A percentile compares a stretch with the other conserved stretches of the same genome.
Evolutionary conservation across 441 rosid species (phyloP).

Genomic region (Breynia disticha): DNA sequence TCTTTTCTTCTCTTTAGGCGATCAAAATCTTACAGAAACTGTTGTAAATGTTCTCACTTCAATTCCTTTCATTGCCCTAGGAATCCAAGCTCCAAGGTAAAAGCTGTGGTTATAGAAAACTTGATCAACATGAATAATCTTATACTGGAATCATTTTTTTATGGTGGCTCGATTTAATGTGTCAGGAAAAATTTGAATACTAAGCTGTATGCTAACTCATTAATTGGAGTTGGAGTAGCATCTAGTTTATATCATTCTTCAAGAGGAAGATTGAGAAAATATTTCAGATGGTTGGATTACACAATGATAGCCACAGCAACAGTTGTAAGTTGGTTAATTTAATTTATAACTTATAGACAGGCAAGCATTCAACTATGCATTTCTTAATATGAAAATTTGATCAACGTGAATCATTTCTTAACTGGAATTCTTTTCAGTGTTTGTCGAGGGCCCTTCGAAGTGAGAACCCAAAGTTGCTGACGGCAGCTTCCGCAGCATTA

Average conservation of each 20-base stretch:
- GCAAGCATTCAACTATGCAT: too few species aligned
- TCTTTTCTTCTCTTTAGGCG: constrained; percentile 41
- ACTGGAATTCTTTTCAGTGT: constrained; percentile 42
- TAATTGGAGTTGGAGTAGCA: constrained; percentile 88
- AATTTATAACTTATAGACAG: too few species aligned
- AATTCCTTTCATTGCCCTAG: constrained; percentile 80
- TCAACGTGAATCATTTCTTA: too few species aligned
- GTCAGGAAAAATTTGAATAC: constrained; percentile 62
- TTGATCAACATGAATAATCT: constrained; percentile 3
- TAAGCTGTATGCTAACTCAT: constrained; percentile 81
- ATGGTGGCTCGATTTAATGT: constrained; percentile 5
- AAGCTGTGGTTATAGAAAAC: constrained; percentile 4
- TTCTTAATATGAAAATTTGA: too few species aligned
- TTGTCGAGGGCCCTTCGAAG: constrained; percentile 72
- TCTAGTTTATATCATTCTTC: constrained; percentile 89
- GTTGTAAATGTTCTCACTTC: constrained; percentile 85
- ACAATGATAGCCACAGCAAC: constrained; percentile 91
- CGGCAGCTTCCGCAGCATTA: constrained; percentile 85
- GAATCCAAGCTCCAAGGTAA: constrained; percentile 90
- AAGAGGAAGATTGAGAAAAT: constrained; percentile 64
- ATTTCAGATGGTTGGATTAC: constrained; percentile 81
- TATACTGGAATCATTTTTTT: not conserved
- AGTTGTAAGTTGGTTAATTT: constrained; percentile 34
- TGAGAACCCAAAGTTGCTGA: constrained; percentile 77
- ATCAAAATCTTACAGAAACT: constrained; percentile 49